These are phyloP conservation scores for Pichia sp. DNA, from an alignment of 1,139 yeast genomes.

Conservation along the genomic window DNA sequence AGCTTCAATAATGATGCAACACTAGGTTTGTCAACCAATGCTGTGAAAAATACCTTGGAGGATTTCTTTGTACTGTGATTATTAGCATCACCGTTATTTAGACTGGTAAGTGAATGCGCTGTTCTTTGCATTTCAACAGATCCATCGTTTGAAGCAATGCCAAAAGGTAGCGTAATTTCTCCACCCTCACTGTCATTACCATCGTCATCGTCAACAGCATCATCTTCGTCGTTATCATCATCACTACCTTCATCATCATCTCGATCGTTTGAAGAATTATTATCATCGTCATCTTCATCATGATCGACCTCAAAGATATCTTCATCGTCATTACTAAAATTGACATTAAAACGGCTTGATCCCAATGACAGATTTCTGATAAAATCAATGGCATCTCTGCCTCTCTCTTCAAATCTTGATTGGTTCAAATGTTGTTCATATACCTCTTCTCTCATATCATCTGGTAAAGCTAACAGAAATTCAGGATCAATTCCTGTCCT, in stretches of 20 bases:
- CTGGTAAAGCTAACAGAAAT: conserved; percentile 85
- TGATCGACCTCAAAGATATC: conserved; percentile 26
- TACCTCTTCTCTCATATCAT: conserved; percentile 89
- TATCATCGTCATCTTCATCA: conserved; percentile 30
- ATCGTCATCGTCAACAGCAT: conserved; percentile 27
- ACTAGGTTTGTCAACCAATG: conserved; percentile 71
- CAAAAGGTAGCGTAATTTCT: conserved; percentile 13
- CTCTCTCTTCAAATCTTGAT: conserved; percentile 30
- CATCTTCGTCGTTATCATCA: conserved; percentile 30
- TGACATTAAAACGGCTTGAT: conserved; percentile 1
- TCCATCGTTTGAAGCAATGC: too few species aligned
- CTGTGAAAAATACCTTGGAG: conserved; percentile 47
- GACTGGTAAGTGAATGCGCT: neutral
- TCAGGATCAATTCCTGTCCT: conserved; percentile 85
- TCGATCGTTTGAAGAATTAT: conserved; percentile 22
- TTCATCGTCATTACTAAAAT: conserved; percentile 12
- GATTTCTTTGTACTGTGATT: conserved; percentile 23
- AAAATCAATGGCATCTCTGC: conserved; percentile 41
- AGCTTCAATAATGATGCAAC: conserved; percentile 67
- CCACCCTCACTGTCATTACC: conserved; percentile 24
- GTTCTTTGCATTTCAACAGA: conserved; percentile 19
- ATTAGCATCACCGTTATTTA: neutral
- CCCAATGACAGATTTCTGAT: conserved; percentile 9
- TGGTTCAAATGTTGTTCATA: conserved; percentile 82
- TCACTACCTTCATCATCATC: conserved; percentile 22